Evolutionary conservation across 2,329 filamentous ascomycete species (phyloP).

Genomic region (Fusarium xylarioides): DNA sequence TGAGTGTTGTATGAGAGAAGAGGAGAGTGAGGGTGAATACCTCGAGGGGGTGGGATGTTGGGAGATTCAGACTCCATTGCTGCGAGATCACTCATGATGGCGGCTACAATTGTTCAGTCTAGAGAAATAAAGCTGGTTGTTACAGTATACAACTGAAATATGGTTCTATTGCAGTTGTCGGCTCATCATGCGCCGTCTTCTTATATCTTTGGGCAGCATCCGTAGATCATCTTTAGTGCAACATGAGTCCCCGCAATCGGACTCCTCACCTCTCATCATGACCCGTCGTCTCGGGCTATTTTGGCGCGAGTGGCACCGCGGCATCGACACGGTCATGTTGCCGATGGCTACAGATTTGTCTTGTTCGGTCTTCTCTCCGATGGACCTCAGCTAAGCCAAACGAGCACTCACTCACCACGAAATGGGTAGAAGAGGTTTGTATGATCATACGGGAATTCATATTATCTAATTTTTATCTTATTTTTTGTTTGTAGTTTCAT

Average conservation of each 20-base stretch:
- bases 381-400: background rate
- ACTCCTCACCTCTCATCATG: slow-evolving; percentile 23
- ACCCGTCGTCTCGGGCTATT: slow-evolving; percentile 12
- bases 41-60: slow-evolving; percentile 39
- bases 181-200: background rate
- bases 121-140: background rate
- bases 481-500: accelerated
- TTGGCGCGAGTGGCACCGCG: slow-evolving; percentile 19
- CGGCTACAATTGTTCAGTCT: background rate
- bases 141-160: background rate
- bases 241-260: slow-evolving; percentile 27
- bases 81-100: slow-evolving; percentile 40
- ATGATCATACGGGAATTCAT: background rate
- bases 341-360: background rate
- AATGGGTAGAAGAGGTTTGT: background rate
- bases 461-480: background rate
- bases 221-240: background rate
- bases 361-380: slow-evolving; percentile 21
- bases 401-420: background rate
- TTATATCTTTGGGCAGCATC: background rate
- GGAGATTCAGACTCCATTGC: slow-evolving; percentile 42
- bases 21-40: background rate
- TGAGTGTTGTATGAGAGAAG: background rate
- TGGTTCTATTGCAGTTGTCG: background rate
- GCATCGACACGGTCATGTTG: slow-evolving; percentile 3